phyloP scores from a whole-genome alignment of 2,329 filamentous ascomycete genomes.

The Colletotrichum sp. region DNA sequence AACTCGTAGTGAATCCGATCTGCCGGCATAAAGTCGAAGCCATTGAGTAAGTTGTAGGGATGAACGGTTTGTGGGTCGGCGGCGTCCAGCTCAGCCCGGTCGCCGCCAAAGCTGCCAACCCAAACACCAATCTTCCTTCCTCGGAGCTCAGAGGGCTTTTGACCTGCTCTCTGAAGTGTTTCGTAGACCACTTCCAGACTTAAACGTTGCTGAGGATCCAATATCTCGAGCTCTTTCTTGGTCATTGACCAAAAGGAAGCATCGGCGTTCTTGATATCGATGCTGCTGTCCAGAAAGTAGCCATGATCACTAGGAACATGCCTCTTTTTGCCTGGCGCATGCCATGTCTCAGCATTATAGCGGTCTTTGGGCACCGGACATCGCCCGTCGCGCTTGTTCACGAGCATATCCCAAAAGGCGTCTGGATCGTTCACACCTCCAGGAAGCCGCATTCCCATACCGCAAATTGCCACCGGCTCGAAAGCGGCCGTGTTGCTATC shows the following conservation, averaged over 20 bases:
- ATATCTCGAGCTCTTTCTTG: not conserved
- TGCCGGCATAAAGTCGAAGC: constrained; percentile 23
- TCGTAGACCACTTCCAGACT: constrained; percentile 35
- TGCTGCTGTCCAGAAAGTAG: constrained; percentile 4
- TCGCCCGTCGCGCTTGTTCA: not conserved
- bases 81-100: constrained; percentile 25
- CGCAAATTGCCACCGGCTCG: constrained; percentile 1
- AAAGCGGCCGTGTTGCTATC: not conserved
- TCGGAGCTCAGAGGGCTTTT: constrained; percentile 25
- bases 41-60: constrained; percentile 16
- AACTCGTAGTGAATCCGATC: constrained; percentile 27
- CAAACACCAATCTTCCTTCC: constrained; percentile 30
- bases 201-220: constrained; percentile 36
- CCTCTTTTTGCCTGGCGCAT: not conserved
- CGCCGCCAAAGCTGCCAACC: constrained; percentile 29
- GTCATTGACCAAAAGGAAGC: constrained; percentile 6
- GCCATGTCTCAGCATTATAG: not conserved
- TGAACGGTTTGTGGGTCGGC: not conserved
- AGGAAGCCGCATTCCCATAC: not conserved
- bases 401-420: constrained; percentile 2
- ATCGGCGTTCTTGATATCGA: not conserved
- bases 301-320: not conserved
- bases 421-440: not conserved
- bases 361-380: not conserved
- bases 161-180: constrained; percentile 31